phyloP scores from a whole-genome alignment of 108 stramenopile genomes.

The Nitzschia putrida region DNA sequence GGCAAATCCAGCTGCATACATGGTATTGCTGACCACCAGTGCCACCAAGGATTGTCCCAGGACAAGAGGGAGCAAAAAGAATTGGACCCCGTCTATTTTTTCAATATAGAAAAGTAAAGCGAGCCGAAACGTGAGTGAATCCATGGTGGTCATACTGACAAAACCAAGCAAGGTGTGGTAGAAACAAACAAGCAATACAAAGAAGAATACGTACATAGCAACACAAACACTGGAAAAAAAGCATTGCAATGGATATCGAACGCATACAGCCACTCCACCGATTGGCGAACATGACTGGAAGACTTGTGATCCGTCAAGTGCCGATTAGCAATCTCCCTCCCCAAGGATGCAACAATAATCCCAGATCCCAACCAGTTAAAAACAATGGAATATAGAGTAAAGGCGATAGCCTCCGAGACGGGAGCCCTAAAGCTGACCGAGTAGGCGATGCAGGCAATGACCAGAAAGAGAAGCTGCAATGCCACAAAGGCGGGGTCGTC shows the following conservation, averaged over 20 bases:
- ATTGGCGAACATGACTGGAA: slow-evolving; percentile 85
- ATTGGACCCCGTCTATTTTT: slow-evolving; percentile 92
- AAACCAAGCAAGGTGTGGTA: too few relatives aligned
- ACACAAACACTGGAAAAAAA: slow-evolving; percentile 91
- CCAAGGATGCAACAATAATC: slow-evolving; percentile 62
- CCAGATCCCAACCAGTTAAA: slow-evolving; percentile 71
- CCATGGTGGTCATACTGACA: background rate
- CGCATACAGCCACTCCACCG: slow-evolving; percentile 97
- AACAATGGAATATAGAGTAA: slow-evolving; percentile 54
- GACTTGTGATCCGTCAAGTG: slow-evolving; percentile 66
- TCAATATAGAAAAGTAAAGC: background rate
- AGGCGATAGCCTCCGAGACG: slow-evolving; percentile 38
- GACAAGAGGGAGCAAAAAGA: slow-evolving; percentile 91
- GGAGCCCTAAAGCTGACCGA: slow-evolving; percentile 69
- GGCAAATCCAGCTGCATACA: slow-evolving; percentile 88
- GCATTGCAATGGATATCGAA: slow-evolving; percentile 99
- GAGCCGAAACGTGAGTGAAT: background rate
- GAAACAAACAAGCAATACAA: background rate
- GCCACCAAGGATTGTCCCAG: slow-evolving; percentile 77
- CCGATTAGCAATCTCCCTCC: slow-evolving; percentile 77
- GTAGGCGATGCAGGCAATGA: slow-evolving; percentile 79
- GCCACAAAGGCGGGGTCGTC: slow-evolving; percentile 98
- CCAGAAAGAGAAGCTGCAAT: slow-evolving; percentile 77
- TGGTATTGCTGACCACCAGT: slow-evolving; percentile 81
- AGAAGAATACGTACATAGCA: slow-evolving; percentile 73